Base-by-base conservation (phyloP, 1,139 yeast species). In the Magnusiomyces suaveolens region DNA sequence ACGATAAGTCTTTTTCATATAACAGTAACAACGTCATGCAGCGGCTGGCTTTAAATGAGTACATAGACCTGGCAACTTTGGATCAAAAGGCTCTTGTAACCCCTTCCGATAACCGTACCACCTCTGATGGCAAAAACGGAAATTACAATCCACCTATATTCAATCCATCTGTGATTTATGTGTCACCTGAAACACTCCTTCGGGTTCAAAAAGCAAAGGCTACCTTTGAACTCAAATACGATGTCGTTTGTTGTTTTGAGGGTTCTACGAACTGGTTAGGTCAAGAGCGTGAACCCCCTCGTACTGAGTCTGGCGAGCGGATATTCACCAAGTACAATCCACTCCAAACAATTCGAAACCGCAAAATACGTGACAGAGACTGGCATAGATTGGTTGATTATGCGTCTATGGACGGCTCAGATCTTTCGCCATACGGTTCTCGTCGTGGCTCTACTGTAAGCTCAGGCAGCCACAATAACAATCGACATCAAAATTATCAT, bases 261-360 rank as follows among this genome's bases (percentile, higher is more conserved):
- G 51, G 51, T 2, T 23, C 43, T 14, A 25, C 51, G 2, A 24
- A 24, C 4, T 48, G 51, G 51, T 26, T 38, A 21, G 43, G 33
- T 14, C 51, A 48, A 24, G 51, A 48, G n/a, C 48, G 24, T 10
- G 48, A 46, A 16, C 26, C 26, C 6, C 43, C 43, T 2, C 43
- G 23, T 24, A 48, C 51, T 12, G 51, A 48, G 8, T n/a, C 26
- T n/a, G 43, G 43, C n/a, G 21, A n/a, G 33, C 44, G 23, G 12
- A 48, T 48, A 1, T 48, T 48, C 32, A 48, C 43, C 2, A 24
- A 48, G 38, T 50, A 50, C 23, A 50, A 50, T 24, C 52, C 52
- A 12, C 24, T 50, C 3, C 52, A 50, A 32, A 50, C 52, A 3
- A 50, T 50, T 29, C 47, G 52, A 4, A 50, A 50, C 23, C 24